phyloP scores from a whole-genome alignment of 768 basidiomycete genomes.

The Auricularia sp. region DNA sequence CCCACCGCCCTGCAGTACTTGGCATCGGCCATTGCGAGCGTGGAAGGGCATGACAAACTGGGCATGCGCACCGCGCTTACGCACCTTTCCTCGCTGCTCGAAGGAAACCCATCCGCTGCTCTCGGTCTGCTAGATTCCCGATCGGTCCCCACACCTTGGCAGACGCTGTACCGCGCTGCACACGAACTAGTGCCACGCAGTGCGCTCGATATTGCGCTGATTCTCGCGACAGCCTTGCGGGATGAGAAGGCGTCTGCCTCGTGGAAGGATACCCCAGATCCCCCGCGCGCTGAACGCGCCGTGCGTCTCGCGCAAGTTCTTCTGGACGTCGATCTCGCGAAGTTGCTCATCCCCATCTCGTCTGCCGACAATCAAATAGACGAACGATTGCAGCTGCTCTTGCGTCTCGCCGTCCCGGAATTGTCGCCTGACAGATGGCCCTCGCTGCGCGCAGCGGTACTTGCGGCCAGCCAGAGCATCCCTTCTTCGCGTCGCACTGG shows the following conservation, averaged over 20 bases:
- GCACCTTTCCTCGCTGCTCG: too few species aligned
- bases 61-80: too few species aligned
- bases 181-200: too few species aligned
- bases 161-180: too few species aligned
- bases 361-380: background rate
- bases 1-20: background rate
- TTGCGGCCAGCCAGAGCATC: background rate
- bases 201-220: too few species aligned
- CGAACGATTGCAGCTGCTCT: background rate
- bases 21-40: background rate
- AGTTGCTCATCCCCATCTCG: background rate
- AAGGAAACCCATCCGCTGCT: too few species aligned
- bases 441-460: background rate
- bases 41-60: background rate
- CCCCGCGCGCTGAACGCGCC: background rate
- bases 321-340: background rate
- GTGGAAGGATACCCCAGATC: too few species aligned
- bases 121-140: too few species aligned
- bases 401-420: background rate
- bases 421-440: background rate
- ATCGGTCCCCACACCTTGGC: too few species aligned
- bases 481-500: background rate
- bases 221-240: too few species aligned
- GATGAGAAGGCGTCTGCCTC: too few species aligned
- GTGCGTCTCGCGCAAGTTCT: background rate